phyloP scores from a whole-genome alignment of 2,329 filamentous ascomycete species.

The Nothophaeocryptopus gaeumannii region DNA sequence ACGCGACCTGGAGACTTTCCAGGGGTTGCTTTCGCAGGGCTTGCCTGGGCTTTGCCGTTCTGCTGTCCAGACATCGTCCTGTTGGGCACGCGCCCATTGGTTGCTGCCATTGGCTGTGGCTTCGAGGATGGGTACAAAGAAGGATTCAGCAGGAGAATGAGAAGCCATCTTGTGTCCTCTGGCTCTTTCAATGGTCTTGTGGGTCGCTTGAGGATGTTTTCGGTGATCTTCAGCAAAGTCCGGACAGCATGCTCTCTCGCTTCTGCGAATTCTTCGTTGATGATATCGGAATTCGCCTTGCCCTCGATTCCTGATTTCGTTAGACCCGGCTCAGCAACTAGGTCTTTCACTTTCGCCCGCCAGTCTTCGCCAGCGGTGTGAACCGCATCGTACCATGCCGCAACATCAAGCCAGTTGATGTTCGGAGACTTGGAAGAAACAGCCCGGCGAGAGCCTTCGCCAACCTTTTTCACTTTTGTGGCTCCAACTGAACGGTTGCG shows the following conservation, averaged over 20 bases:
- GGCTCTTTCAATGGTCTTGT: slow-evolving; percentile 65
- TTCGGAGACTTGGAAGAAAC: slow-evolving; percentile 62
- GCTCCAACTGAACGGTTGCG: slow-evolving; percentile 33
- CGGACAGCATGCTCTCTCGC: slow-evolving; percentile 69
- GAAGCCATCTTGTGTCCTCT: slow-evolving; percentile 70
- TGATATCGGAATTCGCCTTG: slow-evolving; percentile 38
- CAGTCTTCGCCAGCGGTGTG: slow-evolving; percentile 67
- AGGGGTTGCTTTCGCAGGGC: slow-evolving; percentile 22
- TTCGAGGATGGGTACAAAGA: slow-evolving; percentile 56
- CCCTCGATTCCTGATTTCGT: slow-evolving; percentile 48
- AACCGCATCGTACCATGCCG: slow-evolving; percentile 71
- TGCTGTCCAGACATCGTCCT: slow-evolving; percentile 21
- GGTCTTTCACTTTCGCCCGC: slow-evolving; percentile 55
- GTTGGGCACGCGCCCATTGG: slow-evolving; percentile 5
- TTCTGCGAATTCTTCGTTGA: slow-evolving; percentile 54
- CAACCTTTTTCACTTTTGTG: slow-evolving; percentile 29
- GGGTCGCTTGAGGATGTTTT: slow-evolving; percentile 76
- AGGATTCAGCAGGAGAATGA: slow-evolving; percentile 77
- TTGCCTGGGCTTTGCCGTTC: slow-evolving; percentile 15
- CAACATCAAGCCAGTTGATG: slow-evolving; percentile 70
- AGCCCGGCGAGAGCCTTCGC: slow-evolving; percentile 32
- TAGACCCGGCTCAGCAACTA: slow-evolving; percentile 23
- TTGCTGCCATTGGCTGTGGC: slow-evolving; percentile 10
- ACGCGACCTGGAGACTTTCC: slow-evolving; percentile 35
- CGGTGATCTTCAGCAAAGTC: slow-evolving; percentile 71